These are phyloP conservation scores for Chlamydomonas sphaeroides DNA, from an alignment of 139 green algal species.

Conservation along the genomic window DNA sequence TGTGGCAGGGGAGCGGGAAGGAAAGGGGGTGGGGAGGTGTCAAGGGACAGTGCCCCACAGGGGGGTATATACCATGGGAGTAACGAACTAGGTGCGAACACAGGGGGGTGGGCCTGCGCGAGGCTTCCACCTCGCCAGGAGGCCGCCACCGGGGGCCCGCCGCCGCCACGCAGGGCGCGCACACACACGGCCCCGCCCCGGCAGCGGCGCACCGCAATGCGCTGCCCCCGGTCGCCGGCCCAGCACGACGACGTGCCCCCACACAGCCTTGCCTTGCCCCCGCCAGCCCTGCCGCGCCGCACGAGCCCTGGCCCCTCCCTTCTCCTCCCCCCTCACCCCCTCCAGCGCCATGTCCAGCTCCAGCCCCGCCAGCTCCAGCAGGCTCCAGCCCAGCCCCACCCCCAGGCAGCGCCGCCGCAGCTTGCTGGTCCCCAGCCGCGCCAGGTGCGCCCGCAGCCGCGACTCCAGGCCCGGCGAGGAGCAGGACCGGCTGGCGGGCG, in stretches of 20 bases:
- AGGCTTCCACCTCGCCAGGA: not conserved
- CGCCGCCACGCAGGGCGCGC: too few species aligned
- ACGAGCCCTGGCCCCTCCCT: not conserved
- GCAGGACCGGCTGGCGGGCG: too few species aligned
- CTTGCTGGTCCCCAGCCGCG: not conserved
- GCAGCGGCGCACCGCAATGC: too few species aligned
- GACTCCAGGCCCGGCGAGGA: not conserved
- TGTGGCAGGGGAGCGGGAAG: not conserved
- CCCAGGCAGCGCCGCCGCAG: not conserved
- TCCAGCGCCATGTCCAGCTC: conserved; percentile 8
- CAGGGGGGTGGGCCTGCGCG: not conserved
- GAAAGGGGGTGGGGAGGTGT: not conserved
- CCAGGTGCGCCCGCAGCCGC: conserved; percentile 19
- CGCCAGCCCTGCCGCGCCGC: too few species aligned
- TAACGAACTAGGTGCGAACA: too few species aligned
- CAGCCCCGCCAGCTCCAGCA: conserved; percentile 22
- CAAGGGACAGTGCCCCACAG: too few species aligned
- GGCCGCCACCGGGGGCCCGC: too few species aligned
- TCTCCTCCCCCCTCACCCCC: not conserved
- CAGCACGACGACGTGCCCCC: too few species aligned
- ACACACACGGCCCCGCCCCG: too few species aligned
- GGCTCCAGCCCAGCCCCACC: conserved; percentile 10
- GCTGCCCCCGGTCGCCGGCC: too few species aligned
- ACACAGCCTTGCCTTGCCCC: not conserved
- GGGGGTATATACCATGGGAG: too few species aligned